Conservation (phyloP, 257 asterid genomes). For the Ajuga chamaepitys region DNA sequence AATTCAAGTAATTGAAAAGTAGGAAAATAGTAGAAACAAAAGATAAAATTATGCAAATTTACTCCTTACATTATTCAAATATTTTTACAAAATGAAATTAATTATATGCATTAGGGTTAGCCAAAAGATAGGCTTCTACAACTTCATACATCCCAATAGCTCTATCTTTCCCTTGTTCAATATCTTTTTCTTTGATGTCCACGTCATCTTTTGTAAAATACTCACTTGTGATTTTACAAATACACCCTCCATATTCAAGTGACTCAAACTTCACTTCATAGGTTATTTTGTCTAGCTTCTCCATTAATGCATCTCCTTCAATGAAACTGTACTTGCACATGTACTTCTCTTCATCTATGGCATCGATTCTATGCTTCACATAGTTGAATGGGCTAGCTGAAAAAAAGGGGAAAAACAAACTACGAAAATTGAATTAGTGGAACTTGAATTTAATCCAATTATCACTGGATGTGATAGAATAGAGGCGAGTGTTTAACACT, state of each 20-base stretch:
- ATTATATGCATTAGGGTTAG: constrained; percentile 35
- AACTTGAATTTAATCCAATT: too few relatives aligned
- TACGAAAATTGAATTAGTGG: too few relatives aligned
- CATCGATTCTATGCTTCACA: constrained; percentile 53
- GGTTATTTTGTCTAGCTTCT: constrained; percentile 35
- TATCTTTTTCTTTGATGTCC: constrained; percentile 46
- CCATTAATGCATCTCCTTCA: constrained; percentile 56
- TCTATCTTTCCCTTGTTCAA: constrained; percentile 38
- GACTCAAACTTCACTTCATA: constrained; percentile 48
- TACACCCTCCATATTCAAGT: constrained; percentile 42
- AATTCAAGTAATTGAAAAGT: too few relatives aligned
- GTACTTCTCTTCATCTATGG: constrained; percentile 32
- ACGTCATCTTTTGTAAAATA: constrained; percentile 26
- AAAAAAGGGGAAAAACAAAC: not conserved
- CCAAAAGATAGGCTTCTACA: constrained; percentile 43
- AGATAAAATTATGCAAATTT: not conserved
- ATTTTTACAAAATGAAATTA: not conserved
- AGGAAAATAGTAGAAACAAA: too few relatives aligned
- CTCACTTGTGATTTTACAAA: constrained; percentile 35
- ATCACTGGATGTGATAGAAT: too few relatives aligned
- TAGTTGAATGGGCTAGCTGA: constrained; percentile 42
- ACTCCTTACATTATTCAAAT: not conserved
- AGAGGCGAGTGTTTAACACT: too few relatives aligned
- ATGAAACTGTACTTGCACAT: constrained; percentile 35
- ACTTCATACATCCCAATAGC: constrained; percentile 31